phyloP scores from a whole-genome alignment of 305 asterid genomes.

The Striga hermonthica region DNA sequence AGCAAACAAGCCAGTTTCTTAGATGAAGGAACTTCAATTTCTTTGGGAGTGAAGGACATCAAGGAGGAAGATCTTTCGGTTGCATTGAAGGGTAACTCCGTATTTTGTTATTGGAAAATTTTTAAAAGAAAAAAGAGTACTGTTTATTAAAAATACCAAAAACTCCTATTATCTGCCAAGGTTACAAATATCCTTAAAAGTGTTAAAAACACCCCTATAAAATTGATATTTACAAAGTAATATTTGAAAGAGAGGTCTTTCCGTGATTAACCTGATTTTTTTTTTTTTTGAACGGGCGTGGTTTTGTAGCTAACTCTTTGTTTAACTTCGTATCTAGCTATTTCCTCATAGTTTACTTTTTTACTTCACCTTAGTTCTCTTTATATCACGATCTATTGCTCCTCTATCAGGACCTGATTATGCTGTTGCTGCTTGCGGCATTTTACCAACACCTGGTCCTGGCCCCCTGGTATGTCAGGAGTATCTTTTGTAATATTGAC shows the following conservation, averaged over 20 bases:
- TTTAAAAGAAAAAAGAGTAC: no score
- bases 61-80: slow-evolving; percentile 43
- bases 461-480: slow-evolving; percentile 6
- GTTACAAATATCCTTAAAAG: no score
- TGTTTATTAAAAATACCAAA: no score
- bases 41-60: slow-evolving; percentile 37
- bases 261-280: no score
- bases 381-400: slow-evolving; percentile 27
- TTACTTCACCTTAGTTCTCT: no score
- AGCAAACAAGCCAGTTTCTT: slow-evolving; percentile 43
- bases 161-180: no score
- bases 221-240: no score
- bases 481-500: no score
- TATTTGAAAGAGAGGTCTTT: neutral
- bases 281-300: no score
- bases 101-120: neutral
- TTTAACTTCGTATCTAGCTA: slow-evolving; percentile 2
- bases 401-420: slow-evolving; percentile 40
- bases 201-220: no score
- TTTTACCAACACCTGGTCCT: slow-evolving; percentile 34
- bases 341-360: no score
- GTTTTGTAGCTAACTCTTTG: no score
- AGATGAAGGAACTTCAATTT: slow-evolving; percentile 39
- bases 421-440: slow-evolving; percentile 38
- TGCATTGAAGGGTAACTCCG: slow-evolving; percentile 37